Base-by-base conservation (phyloP, 148 eudicot genomes). In the Suaeda aralocaspica region DNA sequence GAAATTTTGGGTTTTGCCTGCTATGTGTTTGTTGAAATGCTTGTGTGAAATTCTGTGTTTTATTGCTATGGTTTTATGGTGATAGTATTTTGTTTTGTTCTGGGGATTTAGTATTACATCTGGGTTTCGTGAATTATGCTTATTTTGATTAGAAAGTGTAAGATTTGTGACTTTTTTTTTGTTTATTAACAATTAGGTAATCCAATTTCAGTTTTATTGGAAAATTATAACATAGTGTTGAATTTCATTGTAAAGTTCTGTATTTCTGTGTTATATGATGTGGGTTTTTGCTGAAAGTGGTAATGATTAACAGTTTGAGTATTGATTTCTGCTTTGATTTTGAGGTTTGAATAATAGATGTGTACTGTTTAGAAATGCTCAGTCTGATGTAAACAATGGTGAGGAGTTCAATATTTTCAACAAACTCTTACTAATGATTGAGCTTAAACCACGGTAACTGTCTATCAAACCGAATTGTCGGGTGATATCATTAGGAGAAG, bases 11-110 rank as follows among this genome's bases (percentile, higher is more conserved):
- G 1, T 30, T 31, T 60, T 66, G 70, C 61, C 29, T 50, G 55
- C 50, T 11, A 73, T 19, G 29, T 73, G 70, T 56, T 78, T 41
- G 77, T 31, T 26, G 6, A 41, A 26, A n/a, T 73, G 68, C 39
- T 46, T 34, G 36, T 33, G n/a, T 62, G n/a, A 11, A 16, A 19
- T 28, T 30, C 15, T 31, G 12, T 29, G 15, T 21, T 46, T n/a
- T 15, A 13, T 31, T 33, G 9, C 28, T 69, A 2, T 42, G 36
- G 48, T 8, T 10, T 52, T 26, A 15, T 3, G 19, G 5, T 5
- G 22, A 14, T 28, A 12, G 25, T 57, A 6, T 57, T 57, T n/a
- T 57, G 28, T 22, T 55, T 14, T 26, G 19, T 28, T 57, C 34
- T 5, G 9, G 34, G 9, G 9, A 4, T 29, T 29, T 46, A 42